These are phyloP conservation scores for Eragrostis nindensis DNA, from an alignment of 176 grass and related monocot genomes.

Conservation along the genomic window DNA sequence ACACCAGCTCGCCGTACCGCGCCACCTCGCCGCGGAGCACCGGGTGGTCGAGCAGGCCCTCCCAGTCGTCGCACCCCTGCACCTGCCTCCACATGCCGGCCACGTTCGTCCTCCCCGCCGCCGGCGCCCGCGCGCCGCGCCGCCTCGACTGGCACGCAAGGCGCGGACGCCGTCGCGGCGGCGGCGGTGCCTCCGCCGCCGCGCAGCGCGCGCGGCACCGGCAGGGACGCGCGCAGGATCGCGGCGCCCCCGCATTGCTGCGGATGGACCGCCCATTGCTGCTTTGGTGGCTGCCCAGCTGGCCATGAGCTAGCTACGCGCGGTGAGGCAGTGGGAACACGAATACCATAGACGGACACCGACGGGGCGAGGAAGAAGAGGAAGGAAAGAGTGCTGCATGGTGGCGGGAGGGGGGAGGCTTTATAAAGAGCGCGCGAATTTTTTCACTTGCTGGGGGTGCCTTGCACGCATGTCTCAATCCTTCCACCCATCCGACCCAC, in stretches of 20 bases:
- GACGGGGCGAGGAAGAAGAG: not conserved
- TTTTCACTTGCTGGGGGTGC: constrained; percentile 17
- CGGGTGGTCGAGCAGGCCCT: constrained; percentile 46
- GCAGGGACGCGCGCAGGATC: not conserved
- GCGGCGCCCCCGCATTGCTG: too few species aligned
- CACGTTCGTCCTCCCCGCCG: constrained; percentile 14
- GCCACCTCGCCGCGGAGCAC: constrained; percentile 59
- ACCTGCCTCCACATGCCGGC: constrained; percentile 66
- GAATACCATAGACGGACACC: constrained; percentile 36
- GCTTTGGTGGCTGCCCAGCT: constrained; percentile 9
- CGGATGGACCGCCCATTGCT: not conserved
- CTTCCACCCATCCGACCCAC: not conserved
- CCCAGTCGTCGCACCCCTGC: constrained; percentile 71
- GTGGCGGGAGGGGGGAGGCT: not conserved
- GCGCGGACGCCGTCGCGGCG: not conserved
- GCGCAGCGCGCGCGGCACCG: not conserved
- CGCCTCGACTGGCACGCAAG: not conserved
- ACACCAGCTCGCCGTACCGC: constrained; percentile 72
- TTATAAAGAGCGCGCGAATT: constrained; percentile 39
- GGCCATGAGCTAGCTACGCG: constrained; percentile 46
- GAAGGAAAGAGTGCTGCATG: constrained; percentile 28
- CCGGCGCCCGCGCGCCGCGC: not conserved
- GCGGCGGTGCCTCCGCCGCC: not conserved
- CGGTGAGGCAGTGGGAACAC: constrained; percentile 36
- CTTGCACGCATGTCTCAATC: constrained; percentile 45